Base-by-base conservation (phyloP, 2,329 filamentous ascomycete species). In the Penicillium hordei region DNA sequence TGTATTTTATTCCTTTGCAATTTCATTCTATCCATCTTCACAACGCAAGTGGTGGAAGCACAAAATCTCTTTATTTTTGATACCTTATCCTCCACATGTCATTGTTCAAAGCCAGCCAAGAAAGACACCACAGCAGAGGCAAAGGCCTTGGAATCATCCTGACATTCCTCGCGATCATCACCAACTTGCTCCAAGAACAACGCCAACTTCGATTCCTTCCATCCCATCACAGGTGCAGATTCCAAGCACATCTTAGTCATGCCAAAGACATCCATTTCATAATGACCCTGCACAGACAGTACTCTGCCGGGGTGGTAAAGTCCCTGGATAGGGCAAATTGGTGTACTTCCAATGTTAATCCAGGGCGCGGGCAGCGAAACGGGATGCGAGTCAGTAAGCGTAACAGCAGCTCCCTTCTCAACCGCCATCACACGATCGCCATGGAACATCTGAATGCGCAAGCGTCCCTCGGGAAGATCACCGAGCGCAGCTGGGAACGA, bases 391-490 rank as follows among this genome's bases (percentile, higher is more conserved):
- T 66, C 62, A 10, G 40, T 56, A 25, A 67, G 48, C 7, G 60
- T 54, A 23, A 63, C 59, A 19, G 52, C 25, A 10, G 56, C 48
- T 8, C 65, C 65, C 34, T 65, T 67, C 42, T 65, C 65, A 46
- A 67, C 62, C 1, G 65, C 65, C 62, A 67, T 67, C 6, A 67
- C 65, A 2, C 65, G 63, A 34, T 67, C 65, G 10, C 65, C 65
- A 36, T 67, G 65, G 52, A 67, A 67, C 63, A 67, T 67, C 50
- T 67, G 63, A 49, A 67, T 67, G 17, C 65, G 65, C 45, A 67
- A 52, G 2, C 59, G 52, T 29, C 60, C 58, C 17, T 59, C 13
- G 0, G 62, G 56, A 21, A 67, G 51, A 33, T 63, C 55, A 10
- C 55, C 52, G 0, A 67, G 50, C 0, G 65, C 65, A 15, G 44